phyloP scores from a whole-genome alignment of 179 eudicot species.

The Amaranthus tricolor region DNA sequence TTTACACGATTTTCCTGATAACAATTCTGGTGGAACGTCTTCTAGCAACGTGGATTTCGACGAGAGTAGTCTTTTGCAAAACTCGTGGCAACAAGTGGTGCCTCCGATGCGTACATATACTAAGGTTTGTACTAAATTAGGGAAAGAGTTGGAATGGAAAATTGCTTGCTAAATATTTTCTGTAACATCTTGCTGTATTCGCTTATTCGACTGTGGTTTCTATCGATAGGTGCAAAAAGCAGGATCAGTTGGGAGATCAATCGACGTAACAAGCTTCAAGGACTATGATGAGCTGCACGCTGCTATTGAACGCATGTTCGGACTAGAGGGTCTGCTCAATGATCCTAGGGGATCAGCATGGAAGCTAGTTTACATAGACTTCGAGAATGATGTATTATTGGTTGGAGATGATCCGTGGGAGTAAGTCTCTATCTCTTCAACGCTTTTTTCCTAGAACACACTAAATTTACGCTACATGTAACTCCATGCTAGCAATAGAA shows the following conservation, averaged over 20 bases:
- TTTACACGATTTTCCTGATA: conserved; percentile 77
- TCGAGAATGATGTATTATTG: conserved; percentile 84
- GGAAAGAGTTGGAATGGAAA: no score
- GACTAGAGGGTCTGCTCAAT: conserved; percentile 72
- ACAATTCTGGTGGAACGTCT: conserved; percentile 79
- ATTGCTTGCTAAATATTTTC: no score
- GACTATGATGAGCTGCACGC: conserved; percentile 70
- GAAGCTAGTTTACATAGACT: conserved; percentile 93
- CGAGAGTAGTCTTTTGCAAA: conserved; percentile 62
- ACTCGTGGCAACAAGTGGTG: conserved; percentile 73
- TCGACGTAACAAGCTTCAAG: conserved; percentile 84
- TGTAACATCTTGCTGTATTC: not conserved
- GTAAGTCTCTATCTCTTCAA: conserved; percentile 46
- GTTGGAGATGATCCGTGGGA: conserved; percentile 99
- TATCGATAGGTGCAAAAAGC: conserved; percentile 77
- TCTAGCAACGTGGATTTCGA: conserved; percentile 84
- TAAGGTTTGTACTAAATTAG: conserved; percentile 42
- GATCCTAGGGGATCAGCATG: conserved; percentile 74
- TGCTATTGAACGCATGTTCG: conserved; percentile 92
- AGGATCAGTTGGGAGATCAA: conserved; percentile 95
- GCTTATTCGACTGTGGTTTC: not conserved
- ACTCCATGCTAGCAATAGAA: no score
- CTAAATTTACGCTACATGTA: no score
- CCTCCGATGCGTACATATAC: conserved; percentile 80
- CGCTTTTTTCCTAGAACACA: not conserved